Base-by-base conservation (phyloP, 495 filamentous ascomycete species). In the Viridothelium virens region DNA sequence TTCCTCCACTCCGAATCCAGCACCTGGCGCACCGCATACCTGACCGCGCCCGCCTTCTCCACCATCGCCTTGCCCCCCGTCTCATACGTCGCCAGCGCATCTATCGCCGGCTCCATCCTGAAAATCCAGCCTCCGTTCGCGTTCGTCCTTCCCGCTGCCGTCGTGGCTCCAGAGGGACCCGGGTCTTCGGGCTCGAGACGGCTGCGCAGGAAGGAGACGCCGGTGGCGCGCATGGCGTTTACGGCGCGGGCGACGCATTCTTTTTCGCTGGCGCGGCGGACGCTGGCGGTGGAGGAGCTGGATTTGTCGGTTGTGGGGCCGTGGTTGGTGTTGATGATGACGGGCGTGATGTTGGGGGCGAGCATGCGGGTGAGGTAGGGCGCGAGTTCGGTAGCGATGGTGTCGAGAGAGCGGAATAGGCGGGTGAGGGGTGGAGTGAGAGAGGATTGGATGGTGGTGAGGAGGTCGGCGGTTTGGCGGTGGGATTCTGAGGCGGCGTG, bases 21-120 rank as follows among this genome's bases (percentile, higher is more conserved):
- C 12, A 96, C 92, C 78, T 96, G 92, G 47, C 94, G 86, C 36
- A 97, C 87, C 25, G 92, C 92, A 71, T 89, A 97, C 50, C 92
- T 83, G 0, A 46, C 65, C 41, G 38, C 68, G 67, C 39, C 89
- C 1, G 87, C 89, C n/a, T 81, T 84, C 65, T 83, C 81, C 18
- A 77, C 77, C 56, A 68, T 65, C 66, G 16, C 73, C 67, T 56
- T 46, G 67, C 74, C 18, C 77, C 61, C 83, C 2, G 86, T 87
- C 68, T 83, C 82, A 68, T 84, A 90, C 1, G 80, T 80, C 11
- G 83, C 78, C 3, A 96, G 81, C 38, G 79, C 75, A 75, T 97
- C 93, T 31, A 96, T 72, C 2, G 88, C 84, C 85, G 94, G 94
- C 71, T 97, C 92, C 93, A 98, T 94, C 39, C 94, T 85, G 74